Evolutionary conservation across 208 protist genomes (phyloP).

Genomic region (Trypanosomatidae sp.): DNA sequence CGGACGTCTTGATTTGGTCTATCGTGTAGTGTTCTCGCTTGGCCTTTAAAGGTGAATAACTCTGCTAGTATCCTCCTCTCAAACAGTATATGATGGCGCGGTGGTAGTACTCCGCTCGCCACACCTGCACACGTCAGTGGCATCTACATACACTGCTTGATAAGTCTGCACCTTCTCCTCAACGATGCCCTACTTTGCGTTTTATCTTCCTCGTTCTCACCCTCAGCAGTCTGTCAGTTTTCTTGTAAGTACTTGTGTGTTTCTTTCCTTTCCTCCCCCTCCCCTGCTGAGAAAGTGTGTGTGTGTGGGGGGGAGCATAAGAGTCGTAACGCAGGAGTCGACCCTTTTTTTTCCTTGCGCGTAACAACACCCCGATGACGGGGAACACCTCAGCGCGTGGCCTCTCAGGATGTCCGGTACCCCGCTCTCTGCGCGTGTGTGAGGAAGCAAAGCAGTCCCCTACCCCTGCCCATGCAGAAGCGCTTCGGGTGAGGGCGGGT

Average conservation of each 20-base stretch:
- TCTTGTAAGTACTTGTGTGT: background rate
- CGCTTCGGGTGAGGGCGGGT: background rate
- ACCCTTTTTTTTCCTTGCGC: background rate
- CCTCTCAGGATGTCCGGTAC: background rate
- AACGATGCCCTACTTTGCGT: background rate
- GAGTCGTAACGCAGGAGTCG: background rate
- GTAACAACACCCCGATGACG: background rate
- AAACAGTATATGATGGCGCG: background rate
- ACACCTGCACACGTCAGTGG: background rate
- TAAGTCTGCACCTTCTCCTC: background rate
- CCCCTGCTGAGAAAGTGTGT: background rate
- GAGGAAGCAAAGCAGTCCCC: background rate
- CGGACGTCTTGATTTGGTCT: background rate
- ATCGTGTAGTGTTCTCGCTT: background rate
- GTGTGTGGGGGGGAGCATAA: background rate
- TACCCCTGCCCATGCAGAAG: background rate
- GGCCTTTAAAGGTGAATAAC: background rate
- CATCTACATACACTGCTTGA: background rate
- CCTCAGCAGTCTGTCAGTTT: constrained; percentile 4
- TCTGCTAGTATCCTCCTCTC: background rate
- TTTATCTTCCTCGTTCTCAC: constrained; percentile 10
- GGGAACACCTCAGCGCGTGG: background rate
- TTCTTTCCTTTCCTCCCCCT: constrained; percentile 8
- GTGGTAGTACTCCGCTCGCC: background rate
- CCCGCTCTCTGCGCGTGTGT: no score